phyloP scores from a whole-genome alignment of 2,329 filamentous ascomycete species.

The Phialemoniopsis sp. region DNA sequence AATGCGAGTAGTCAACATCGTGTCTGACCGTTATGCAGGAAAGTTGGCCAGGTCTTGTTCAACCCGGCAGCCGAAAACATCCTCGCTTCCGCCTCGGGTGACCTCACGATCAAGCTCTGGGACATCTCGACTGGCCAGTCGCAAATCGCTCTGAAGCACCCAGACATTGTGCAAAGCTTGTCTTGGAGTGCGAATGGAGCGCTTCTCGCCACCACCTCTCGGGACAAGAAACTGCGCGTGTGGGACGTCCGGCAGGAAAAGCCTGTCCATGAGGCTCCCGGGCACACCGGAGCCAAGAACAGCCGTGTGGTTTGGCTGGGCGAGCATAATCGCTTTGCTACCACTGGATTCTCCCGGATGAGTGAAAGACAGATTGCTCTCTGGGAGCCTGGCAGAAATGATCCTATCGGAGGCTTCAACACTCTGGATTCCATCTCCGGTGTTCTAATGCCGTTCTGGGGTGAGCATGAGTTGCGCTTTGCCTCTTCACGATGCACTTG shows the following conservation, averaged over 20 bases:
- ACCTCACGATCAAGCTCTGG: slow-evolving; percentile 95
- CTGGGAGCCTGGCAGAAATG: slow-evolving; percentile 84
- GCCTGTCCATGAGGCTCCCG: slow-evolving; percentile 76
- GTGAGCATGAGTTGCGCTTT: slow-evolving; percentile 41
- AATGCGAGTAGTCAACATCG: not conserved
- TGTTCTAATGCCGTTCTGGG: slow-evolving; percentile 99
- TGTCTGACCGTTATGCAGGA: slow-evolving; percentile 53
- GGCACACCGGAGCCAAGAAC: slow-evolving; percentile 94
- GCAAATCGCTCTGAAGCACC: slow-evolving; percentile 74
- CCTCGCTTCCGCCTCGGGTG: slow-evolving; percentile 89
- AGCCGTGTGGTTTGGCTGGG: slow-evolving; percentile 96
- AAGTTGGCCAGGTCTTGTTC: slow-evolving; percentile 96
- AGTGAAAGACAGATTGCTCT: slow-evolving; percentile 94
- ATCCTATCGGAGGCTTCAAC: slow-evolving; percentile 86
- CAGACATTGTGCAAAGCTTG: slow-evolving; percentile 89
- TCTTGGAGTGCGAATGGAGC: slow-evolving; percentile 92
- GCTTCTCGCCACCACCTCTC: slow-evolving; percentile 84
- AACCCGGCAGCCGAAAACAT: slow-evolving; percentile 95
- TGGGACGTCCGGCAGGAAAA: slow-evolving; percentile 97
- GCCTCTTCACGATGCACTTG: not conserved
- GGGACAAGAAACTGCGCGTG: slow-evolving; percentile 96
- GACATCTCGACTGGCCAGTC: slow-evolving; percentile 77
- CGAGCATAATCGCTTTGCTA: slow-evolving; percentile 92
- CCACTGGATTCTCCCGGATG: slow-evolving; percentile 97
- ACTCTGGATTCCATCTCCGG: slow-evolving; percentile 93